Base-by-base conservation (phyloP, 305 asterid genomes). In the Fraxinus velutina region DNA sequence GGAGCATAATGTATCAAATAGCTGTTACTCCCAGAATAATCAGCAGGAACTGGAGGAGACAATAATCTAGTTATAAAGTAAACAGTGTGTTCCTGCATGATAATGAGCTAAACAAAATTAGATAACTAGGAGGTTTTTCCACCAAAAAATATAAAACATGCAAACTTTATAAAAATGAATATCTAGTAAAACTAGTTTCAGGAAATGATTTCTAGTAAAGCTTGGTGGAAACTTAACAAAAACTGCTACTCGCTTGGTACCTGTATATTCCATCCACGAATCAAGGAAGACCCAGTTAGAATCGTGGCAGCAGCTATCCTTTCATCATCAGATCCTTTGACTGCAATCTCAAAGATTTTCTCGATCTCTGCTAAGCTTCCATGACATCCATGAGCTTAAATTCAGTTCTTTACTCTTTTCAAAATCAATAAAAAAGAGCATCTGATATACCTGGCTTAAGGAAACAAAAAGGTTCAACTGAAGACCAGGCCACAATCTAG, bases 321-420 rank as follows among this genome's bases (percentile, higher is more conserved):
- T 83, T 92, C 96, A 66, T 91, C 96, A 52, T 84, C 87, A 33
- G 93, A 90, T 85, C 98, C 99, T 79, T 89, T 75, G 83, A 86
- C 89, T 50, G 98, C 98, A 78, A 92, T 84, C 92, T 94, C 94
- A 85, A 92, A 94, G 78, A 95, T 88, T 90, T 94, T 95, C 87
- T 95, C 91, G 6, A 94, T 89, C 89, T 95, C 99, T 89, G 95
- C 94, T 84, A 94, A 94, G 96, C 99, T 95, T 95, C 92, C 95
- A 91, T 91, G 86, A 91, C 85, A 91, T 88, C 90, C 92, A 95
- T 92, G 93, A 92, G 93, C 92, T 89, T 86, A 88, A 90, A 80
- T 94, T 93, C 90, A 93, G 98, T 94, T 90, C 90, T 87, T 87
- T 89, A 88, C 86, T 81, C 91, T 89, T 81, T 84, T 85, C 84